Percentiles rank a stretch among this genome's conserved stretches.
Conservation (phyloP, 148 eudicot genomes). For the Oxyria digyna region DNA sequence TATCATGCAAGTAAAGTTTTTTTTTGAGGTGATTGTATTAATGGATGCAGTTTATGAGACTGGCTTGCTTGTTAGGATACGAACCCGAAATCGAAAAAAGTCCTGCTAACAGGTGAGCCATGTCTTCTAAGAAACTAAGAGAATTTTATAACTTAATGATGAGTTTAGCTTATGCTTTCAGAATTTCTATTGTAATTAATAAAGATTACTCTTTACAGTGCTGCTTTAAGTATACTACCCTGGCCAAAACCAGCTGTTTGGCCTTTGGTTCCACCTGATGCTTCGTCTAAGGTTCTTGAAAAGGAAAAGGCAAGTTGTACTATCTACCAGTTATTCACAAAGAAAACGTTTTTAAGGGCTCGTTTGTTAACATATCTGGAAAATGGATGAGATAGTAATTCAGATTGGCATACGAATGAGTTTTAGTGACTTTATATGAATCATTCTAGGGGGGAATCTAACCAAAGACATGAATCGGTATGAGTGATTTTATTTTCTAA, state of each 20-base stretch:
- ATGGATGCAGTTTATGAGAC: conserved; percentile 82
- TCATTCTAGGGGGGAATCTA: too few relatives aligned
- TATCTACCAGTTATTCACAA: not conserved
- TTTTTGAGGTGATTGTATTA: conserved; percentile 10
- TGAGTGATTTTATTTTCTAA: too few relatives aligned
- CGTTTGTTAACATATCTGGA: too few relatives aligned
- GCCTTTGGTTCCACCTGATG: conserved; percentile 86
- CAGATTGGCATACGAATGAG: too few relatives aligned
- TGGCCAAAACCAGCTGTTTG: conserved; percentile 96
- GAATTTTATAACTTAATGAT: not conserved
- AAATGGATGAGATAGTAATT: too few relatives aligned
- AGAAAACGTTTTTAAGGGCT: too few relatives aligned
- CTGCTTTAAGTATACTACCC: conserved; percentile 85
- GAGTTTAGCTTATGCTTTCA: too few relatives aligned
- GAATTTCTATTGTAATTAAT: too few relatives aligned
- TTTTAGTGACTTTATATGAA: too few relatives aligned
- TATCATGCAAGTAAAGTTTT: not conserved
- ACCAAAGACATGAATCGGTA: too few relatives aligned
- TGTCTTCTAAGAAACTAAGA: not conserved
- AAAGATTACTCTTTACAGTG: conserved; percentile 27
- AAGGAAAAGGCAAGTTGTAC: conserved; percentile 68
- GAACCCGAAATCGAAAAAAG: conserved; percentile 77
- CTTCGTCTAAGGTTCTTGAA: conserved; percentile 65
- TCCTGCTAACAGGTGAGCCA: conserved; percentile 81
- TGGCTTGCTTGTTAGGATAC: conserved; percentile 88